phyloP scores from a whole-genome alignment of 768 basidiomycete species.

The Rhizopogon sp. region DNA sequence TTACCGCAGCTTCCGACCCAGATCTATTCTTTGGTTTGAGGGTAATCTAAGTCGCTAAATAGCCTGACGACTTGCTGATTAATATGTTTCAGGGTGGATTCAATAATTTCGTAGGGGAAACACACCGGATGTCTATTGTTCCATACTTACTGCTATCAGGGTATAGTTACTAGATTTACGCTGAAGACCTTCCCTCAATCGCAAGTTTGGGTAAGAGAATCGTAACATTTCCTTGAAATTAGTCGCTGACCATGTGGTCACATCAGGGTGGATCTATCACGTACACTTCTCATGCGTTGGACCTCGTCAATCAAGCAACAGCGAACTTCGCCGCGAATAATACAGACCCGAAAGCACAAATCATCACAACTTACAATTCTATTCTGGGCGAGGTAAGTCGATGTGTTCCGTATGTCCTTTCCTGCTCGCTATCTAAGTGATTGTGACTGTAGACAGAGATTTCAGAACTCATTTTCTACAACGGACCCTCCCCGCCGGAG shows the following conservation, averaged over 20 bases:
- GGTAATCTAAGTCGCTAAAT: constrained; percentile 15
- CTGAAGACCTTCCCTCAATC: constrained; percentile 49
- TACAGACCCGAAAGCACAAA: constrained; percentile 8
- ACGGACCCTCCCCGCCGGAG: constrained; percentile 29
- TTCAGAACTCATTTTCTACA: constrained; percentile 47
- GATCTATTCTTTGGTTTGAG: constrained; percentile 37
- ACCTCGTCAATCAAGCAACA: constrained; percentile 1
- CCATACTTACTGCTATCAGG: constrained; percentile 22
- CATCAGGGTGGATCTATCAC: constrained; percentile 3
- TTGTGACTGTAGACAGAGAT: constrained; percentile 8
- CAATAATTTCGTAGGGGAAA: constrained; percentile 44
- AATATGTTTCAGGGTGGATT: constrained; percentile 41
- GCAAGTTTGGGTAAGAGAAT: constrained; percentile 47
- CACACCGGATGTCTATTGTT: constrained; percentile 27
- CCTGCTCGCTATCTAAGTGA: constrained; percentile 6
- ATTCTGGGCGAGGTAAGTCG: constrained; percentile 22
- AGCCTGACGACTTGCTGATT: not conserved
- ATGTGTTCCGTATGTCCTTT: constrained; percentile 34
- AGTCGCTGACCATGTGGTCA: not conserved
- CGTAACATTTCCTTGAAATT: not conserved
- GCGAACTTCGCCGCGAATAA: constrained; percentile 3
- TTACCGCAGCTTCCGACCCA: constrained; percentile 24
- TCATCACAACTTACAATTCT: constrained; percentile 41
- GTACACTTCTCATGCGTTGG: constrained; percentile 1
- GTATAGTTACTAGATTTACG: constrained; percentile 54